Evolutionary conservation across 2,329 filamentous ascomycete genomes (phyloP).

Genomic region (Metarhizium album): DNA sequence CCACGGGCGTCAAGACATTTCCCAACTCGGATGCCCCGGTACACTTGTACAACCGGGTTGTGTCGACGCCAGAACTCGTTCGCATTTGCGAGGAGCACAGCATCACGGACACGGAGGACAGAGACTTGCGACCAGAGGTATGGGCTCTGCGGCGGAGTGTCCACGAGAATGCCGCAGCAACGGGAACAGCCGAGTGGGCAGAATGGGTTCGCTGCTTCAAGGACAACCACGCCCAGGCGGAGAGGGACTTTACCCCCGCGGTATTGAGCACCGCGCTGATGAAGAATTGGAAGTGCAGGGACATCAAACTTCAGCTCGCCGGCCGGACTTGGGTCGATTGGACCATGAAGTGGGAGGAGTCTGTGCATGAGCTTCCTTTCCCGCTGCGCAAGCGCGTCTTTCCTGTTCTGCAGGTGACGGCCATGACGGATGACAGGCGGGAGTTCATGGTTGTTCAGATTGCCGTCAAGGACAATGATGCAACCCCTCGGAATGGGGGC

Average conservation of each 20-base stretch:
- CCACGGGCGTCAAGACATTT: conserved; percentile 37
- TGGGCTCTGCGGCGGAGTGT: conserved; percentile 56
- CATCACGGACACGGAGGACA: conserved; percentile 11
- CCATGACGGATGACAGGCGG: conserved; percentile 24
- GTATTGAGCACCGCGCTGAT: conserved; percentile 24
- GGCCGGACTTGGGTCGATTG: conserved; percentile 35
- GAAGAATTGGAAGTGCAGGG: conserved; percentile 35
- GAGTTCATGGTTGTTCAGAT: conserved; percentile 51
- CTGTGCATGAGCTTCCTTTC: conserved; percentile 51
- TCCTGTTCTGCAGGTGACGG: conserved; percentile 52
- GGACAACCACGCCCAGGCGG: conserved; percentile 30
- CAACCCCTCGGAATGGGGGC: conserved; percentile 28
- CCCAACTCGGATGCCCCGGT: conserved; percentile 39
- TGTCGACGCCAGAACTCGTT: conserved; percentile 33
- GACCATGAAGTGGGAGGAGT: conserved; percentile 46
- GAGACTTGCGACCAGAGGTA: conserved; percentile 30
- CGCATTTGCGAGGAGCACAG: conserved; percentile 24
- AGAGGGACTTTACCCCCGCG: conserved; percentile 28
- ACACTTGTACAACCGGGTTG: conserved; percentile 39
- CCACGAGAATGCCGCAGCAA: conserved; percentile 41
- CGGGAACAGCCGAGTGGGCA: conserved; percentile 47
- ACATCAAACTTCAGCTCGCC: conserved; percentile 26
- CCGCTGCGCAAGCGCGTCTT: conserved; percentile 57
- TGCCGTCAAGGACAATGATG: conserved; percentile 25
- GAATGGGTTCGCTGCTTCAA: conserved; percentile 54